phyloP scores from a whole-genome alignment of 1,284 basidiomycete genomes.

The Papiliotrema terrestris region DNA sequence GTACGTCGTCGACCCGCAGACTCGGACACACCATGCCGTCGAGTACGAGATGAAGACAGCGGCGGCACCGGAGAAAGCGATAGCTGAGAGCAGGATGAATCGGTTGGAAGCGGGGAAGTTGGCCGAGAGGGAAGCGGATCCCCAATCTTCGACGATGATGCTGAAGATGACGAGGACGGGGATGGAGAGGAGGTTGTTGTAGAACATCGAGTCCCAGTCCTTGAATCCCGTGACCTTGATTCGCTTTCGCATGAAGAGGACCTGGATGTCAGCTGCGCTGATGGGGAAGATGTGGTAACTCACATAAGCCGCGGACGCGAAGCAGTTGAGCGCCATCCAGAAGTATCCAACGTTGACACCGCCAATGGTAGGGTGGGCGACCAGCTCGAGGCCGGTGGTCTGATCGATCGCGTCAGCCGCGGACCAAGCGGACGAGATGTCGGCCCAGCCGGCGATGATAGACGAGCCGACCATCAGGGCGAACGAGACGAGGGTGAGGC shows the following conservation, averaged over 20 bases:
- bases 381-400: constrained; percentile 37
- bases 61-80: constrained; percentile 91
- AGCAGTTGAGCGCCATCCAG: constrained; percentile 95
- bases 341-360: constrained; percentile 80
- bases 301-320: constrained; percentile 88
- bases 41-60: constrained; percentile 98
- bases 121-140: constrained; percentile 64
- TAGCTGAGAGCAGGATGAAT: constrained; percentile 75
- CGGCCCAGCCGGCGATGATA: constrained; percentile 91
- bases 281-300: constrained; percentile 39
- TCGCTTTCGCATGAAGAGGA: constrained; percentile 91
- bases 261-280: constrained; percentile 52
- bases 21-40: constrained; percentile 97
- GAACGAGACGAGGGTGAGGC: constrained; percentile 84
- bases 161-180: constrained; percentile 83
- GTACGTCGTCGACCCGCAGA: constrained; percentile 96
- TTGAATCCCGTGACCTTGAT: constrained; percentile 98
- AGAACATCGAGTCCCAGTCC: constrained; percentile 99
- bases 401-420: constrained; percentile 32
- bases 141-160: constrained; percentile 87
- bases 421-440: constrained; percentile 58
- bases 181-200: constrained; percentile 95
- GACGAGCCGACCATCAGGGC: constrained; percentile 94
- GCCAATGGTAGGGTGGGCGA: constrained; percentile 37
- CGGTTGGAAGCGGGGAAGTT: constrained; percentile 91